phyloP scores from a whole-genome alignment of 495 filamentous ascomycete species.

The Penicillium goetzii region DNA sequence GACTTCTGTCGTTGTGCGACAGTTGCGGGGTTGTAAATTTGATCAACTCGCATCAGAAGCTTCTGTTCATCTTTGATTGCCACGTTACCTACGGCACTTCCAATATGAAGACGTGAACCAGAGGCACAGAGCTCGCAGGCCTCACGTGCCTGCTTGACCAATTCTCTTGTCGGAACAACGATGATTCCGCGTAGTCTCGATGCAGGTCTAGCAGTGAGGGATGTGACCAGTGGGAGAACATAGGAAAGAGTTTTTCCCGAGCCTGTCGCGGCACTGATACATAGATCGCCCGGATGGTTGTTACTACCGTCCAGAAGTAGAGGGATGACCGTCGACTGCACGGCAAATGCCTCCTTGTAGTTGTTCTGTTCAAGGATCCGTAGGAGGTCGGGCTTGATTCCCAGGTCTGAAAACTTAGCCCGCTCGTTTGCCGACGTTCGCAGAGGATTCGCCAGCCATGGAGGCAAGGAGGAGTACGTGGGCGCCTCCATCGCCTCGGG shows the following conservation, averaged over 20 bases:
- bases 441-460: constrained; percentile 77
- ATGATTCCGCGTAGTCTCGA: constrained; percentile 74
- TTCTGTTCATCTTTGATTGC: constrained; percentile 75
- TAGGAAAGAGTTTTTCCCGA: constrained; percentile 95
- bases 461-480: constrained; percentile 51
- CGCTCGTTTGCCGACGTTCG: constrained; percentile 60
- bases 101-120: constrained; percentile 71
- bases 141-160: constrained; percentile 80
- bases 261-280: constrained; percentile 87
- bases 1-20: constrained; percentile 47
- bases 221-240: constrained; percentile 78
- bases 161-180: constrained; percentile 86
- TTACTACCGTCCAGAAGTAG: constrained; percentile 66
- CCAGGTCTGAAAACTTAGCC: constrained; percentile 64
- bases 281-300: constrained; percentile 70
- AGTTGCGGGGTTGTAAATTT: constrained; percentile 61
- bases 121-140: constrained; percentile 69
- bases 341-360: constrained; percentile 77
- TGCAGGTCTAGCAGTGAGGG: constrained; percentile 60
- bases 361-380: constrained; percentile 65
- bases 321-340: constrained; percentile 81
- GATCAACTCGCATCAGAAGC: constrained; percentile 62
- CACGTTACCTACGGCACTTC: constrained; percentile 78
- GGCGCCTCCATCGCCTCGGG: constrained; percentile 53
- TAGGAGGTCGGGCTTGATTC: constrained; percentile 57